Evolutionary conservation across 2,329 filamentous ascomycete genomes (phyloP), one percentile per base, ranked within the genome.

Genomic region (Calycina marina): DNA sequence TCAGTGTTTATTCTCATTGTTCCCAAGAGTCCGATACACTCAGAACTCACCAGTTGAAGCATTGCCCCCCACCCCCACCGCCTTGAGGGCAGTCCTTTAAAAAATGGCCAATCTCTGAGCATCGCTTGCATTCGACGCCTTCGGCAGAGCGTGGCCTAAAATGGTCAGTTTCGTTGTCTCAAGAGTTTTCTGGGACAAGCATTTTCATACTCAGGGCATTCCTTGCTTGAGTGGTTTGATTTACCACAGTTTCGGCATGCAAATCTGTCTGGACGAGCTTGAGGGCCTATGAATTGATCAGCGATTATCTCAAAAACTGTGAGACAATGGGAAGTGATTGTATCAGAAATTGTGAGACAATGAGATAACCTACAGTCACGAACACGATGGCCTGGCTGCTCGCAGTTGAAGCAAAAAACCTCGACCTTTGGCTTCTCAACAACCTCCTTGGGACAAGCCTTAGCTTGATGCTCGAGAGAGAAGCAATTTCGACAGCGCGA

Each of bases 181-280:
- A n/a, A n/a, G n/a, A n/a, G n/a, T n/a, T n/a, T n/a, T n/a, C n/a
- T n/a, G n/a, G n/a, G n/a, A n/a, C n/a, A n/a, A n/a, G n/a, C n/a
- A n/a, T n/a, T n/a, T n/a, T n/a, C n/a, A n/a, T n/a, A n/a, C n/a
- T 76, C 68, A n/a, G 52, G 43, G 38, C 51, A 54, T 22, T 54
- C 51, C 40, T 50, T 52, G 12, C 41, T 39, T 6, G 30, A 35
- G 38, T 54, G 51, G n/a, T 51, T 50, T 16, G 44, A 46, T 30
- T 28, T 55, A 45, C 67, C 69, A 58, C 76, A 81, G 50, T 81
- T 81, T 50, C 66, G 70, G 65, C 77, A 81, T 5, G 70, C 72
- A 42, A 67, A 74, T 35, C 62, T 72, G 57, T 78, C 69, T 17
- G 70, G 56, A 30, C 77, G 69, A 14, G 70, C 67, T n/a, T 60